Evolutionary conservation across 306 rosid species (phyloP), one percentile per base, ranked within the genome.

Genomic region (Lathyrus sativus): DNA sequence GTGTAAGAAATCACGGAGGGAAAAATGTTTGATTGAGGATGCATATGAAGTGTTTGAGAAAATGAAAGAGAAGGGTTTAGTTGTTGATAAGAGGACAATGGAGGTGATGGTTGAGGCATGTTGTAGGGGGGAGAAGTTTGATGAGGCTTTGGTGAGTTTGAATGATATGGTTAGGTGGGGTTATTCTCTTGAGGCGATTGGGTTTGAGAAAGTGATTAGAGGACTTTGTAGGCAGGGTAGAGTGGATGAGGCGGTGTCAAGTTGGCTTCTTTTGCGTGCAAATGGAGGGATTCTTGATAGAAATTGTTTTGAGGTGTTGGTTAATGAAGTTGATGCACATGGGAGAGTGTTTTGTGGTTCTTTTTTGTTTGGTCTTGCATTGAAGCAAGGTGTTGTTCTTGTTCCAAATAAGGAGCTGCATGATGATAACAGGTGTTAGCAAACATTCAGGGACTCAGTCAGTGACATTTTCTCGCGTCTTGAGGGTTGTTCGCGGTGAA

Each of bases 331-430:
- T n/a, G 83, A 74, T 62, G 73, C 38, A 35, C 86, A 43, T 14
- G 87, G 83, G 15, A 71, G 73, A 68, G 4, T 58, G 58, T 19
- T 73, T 29, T 68, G 68, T 26, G 95, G 85, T 71, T 70, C 82
- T 43, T 45, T 9, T 39, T 67, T 84, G 51, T 83, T 81, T 55
- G 88, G 83, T 46, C 49, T 76, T 0, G 96, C 89, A 11, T 18
- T 92, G 74, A 92, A 92, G 86, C 82, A 58, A 67, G 92, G 92
- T 42, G 62, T 75, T 68, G 56, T 78, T 64, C 63, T 73, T 68
- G 56, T 61, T 38, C 81, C 75, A 9, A 70, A 44, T 5, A 53
- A n/a, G 67, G 68, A 58, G 33, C 6, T 51, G 7, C 7, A 4
- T 4, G 58, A 3, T 19, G 15, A 62, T 18, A 9, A 13, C 11